A percentile compares a stretch with the other conserved stretches of the same genome.
These are phyloP conservation scores for Apiospora phragmitis DNA, from an alignment of 2,329 filamentous ascomycete genomes.

Conservation along the genomic window DNA sequence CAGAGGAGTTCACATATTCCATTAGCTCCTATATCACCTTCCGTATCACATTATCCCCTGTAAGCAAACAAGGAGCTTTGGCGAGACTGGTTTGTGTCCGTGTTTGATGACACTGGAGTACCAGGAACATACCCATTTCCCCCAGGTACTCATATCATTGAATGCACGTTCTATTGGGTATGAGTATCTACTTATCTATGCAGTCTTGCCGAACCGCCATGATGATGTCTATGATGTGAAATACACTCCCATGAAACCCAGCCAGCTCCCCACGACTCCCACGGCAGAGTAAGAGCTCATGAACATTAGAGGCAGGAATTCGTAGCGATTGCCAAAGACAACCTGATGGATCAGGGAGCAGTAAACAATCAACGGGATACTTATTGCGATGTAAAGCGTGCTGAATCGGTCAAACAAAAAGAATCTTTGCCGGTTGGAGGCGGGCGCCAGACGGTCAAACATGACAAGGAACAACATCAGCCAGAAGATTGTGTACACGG, in stretches of 20 bases:
- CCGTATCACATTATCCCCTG: background rate
- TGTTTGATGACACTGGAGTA: background rate
- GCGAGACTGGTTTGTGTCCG: background rate
- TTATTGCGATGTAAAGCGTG: slow-evolving; percentile 83
- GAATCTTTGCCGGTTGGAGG: slow-evolving; percentile 74
- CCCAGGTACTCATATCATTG: background rate
- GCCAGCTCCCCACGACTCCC: slow-evolving; percentile 93
- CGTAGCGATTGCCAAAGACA: slow-evolving; percentile 79
- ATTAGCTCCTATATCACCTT: background rate
- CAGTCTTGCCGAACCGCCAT: slow-evolving; percentile 5
- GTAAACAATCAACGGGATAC: slow-evolving; percentile 87
- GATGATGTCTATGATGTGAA: slow-evolving; percentile 55
- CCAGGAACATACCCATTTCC: background rate
- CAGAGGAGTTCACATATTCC: too few relatives aligned
- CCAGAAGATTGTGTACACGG: slow-evolving; percentile 90
- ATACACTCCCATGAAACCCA: slow-evolving; percentile 92
- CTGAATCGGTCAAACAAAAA: slow-evolving; percentile 92
- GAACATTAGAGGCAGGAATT: slow-evolving; percentile 96
- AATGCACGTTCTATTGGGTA: slow-evolving; percentile 7
- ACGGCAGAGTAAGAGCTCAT: slow-evolving; percentile 92
- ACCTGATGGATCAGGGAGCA: slow-evolving; percentile 80
- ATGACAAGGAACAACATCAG: slow-evolving; percentile 79
- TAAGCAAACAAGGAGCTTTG: too few relatives aligned
- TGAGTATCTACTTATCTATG: background rate
- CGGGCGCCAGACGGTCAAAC: slow-evolving; percentile 86